phyloP scores from a whole-genome alignment of 768 basidiomycete species.

The Psilocybe subaeruginosa region DNA sequence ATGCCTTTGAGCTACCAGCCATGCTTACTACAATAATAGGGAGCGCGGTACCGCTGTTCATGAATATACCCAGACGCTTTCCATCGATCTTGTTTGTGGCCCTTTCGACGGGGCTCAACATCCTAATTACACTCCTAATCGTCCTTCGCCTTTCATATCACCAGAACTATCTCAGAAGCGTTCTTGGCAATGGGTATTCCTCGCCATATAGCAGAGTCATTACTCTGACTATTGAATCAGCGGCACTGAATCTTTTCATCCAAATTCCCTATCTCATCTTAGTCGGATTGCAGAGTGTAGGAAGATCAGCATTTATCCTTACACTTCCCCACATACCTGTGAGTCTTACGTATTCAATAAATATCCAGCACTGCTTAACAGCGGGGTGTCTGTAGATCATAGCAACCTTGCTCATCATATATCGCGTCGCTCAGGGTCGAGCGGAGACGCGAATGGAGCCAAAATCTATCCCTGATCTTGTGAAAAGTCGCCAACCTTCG shows the following conservation, averaged over 20 bases:
- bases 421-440: slow-evolving; percentile 15
- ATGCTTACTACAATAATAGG: neutral
- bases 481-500: neutral
- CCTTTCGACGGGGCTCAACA: slow-evolving; percentile 14
- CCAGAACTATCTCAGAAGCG: slow-evolving; percentile 8
- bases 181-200: neutral
- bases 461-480: neutral
- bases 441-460: slow-evolving; percentile 4
- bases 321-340: slow-evolving; percentile 15
- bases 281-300: neutral
- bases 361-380: neutral
- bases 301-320: slow-evolving; percentile 10
- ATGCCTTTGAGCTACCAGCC: neutral
- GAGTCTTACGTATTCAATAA: neutral
- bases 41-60: slow-evolving; percentile 8
- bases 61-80: neutral
- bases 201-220: slow-evolving; percentile 14
- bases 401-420: slow-evolving; percentile 20
- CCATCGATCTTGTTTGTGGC: slow-evolving; percentile 10
- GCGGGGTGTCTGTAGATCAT: neutral
- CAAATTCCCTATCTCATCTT: slow-evolving; percentile 10
- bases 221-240: slow-evolving; percentile 18
- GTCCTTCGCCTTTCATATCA: slow-evolving; percentile 12
- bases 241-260: slow-evolving; percentile 15
- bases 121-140: slow-evolving; percentile 11